Percentiles rank a stretch among this genome's conserved stretches.
Evolutionary conservation across 257 asterid species (phyloP).

Genomic region (Rubia yunnanensis): DNA sequence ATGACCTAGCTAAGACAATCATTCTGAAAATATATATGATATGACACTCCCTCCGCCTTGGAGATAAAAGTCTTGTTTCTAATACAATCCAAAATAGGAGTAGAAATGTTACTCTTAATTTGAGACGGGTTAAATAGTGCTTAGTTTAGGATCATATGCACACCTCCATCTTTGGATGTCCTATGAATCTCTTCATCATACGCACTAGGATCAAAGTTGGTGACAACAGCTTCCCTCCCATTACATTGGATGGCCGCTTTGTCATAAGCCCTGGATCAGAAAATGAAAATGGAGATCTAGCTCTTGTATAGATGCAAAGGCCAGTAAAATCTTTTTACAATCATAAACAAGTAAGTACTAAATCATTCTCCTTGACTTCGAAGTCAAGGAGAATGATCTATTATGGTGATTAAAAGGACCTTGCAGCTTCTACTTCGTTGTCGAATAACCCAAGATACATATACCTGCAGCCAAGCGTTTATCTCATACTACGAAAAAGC

Average conservation of each 20-base stretch:
- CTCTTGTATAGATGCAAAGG: conserved; percentile 18
- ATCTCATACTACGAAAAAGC: conserved; percentile 30
- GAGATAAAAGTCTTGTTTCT: neutral
- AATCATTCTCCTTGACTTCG: conserved; percentile 16
- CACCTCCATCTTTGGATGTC: conserved; percentile 41
- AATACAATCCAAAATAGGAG: neutral
- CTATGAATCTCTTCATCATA: conserved; percentile 35
- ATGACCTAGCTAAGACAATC: conserved; percentile 1
- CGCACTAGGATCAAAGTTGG: conserved; percentile 47
- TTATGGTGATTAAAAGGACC: conserved; percentile 34
- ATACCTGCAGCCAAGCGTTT: conserved; percentile 50
- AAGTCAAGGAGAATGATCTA: conserved; percentile 8
- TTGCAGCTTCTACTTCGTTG: conserved; percentile 65
- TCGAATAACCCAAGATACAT: conserved; percentile 56
- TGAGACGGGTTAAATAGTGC: neutral
- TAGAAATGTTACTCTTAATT: neutral
- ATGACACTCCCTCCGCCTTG: neutral
- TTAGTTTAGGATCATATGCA: conserved; percentile 16
- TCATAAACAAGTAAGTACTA: conserved; percentile 7
- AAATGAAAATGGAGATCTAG: conserved; percentile 16
- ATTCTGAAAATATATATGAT: neutral
- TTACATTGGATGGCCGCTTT: conserved; percentile 53
- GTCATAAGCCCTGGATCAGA: conserved; percentile 69
- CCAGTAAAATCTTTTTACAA: conserved; percentile 7
- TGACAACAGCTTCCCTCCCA: conserved; percentile 57